Conservation (phyloP, 1,139 yeast genomes). For the Yamadazyma friedrichii region DNA sequence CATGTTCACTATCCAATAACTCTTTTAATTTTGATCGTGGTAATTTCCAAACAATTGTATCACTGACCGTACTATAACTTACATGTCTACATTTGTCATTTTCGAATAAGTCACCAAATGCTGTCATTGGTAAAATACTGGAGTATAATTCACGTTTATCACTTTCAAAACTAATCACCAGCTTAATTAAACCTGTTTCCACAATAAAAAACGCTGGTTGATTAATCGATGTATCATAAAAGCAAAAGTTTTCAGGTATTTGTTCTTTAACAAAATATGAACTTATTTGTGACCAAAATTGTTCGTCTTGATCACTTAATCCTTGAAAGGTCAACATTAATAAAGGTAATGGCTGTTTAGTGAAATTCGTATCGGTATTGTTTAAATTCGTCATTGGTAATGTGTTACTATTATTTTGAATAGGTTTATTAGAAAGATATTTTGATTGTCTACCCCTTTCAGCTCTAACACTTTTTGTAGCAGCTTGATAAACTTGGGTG, state of each 20-base stretch:
- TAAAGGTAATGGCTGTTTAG: conserved; percentile 65
- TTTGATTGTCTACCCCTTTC: conserved; percentile 37
- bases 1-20: conserved; percentile 42
- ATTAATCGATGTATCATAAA: conserved; percentile 44
- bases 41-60: conserved; percentile 73
- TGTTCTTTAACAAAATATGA: conserved; percentile 52
- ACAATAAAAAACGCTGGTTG: conserved; percentile 62
- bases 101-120: conserved; percentile 71
- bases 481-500: conserved; percentile 60
- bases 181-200: conserved; percentile 76
- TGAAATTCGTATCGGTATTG: conserved; percentile 28
- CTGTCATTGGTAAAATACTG: conserved; percentile 83
- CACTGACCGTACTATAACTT: conserved; percentile 48
- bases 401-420: conserved; percentile 1
- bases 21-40: conserved; percentile 45
- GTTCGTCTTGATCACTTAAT: conserved; percentile 56
- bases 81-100: conserved; percentile 37
- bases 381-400: background rate
- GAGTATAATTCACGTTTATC: conserved; percentile 65
- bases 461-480: conserved; percentile 49
- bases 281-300: conserved; percentile 61
- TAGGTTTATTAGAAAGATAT: conserved; percentile 21
- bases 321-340: conserved; percentile 72
- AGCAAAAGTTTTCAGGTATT: conserved; percentile 48
- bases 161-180: conserved; percentile 52